Percentiles rank a stretch among this genome's conserved stretches.
Evolutionary conservation across 768 basidiomycete genomes (phyloP).

Genomic region (Mycena capillaripes): DNA sequence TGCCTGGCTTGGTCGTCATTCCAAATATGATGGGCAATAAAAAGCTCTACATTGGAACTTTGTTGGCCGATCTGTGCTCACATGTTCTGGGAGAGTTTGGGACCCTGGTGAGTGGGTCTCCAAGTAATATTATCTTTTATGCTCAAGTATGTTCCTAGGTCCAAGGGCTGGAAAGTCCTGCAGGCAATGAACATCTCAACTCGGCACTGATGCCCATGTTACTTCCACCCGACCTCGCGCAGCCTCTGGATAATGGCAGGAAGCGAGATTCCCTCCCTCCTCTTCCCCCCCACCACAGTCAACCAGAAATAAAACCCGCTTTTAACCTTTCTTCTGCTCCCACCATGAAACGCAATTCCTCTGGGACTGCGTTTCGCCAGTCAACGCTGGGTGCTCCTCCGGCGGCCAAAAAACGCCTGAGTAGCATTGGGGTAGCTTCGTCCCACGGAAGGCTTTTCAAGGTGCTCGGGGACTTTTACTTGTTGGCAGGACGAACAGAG

Average conservation of each 20-base stretch:
- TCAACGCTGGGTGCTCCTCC: slow-evolving; percentile 62
- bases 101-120: slow-evolving; percentile 71
- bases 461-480: slow-evolving; percentile 88
- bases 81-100: slow-evolving; percentile 90
- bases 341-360: slow-evolving; percentile 67
- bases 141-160: slow-evolving; percentile 61
- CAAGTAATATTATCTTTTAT: neutral
- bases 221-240: slow-evolving; percentile 75
- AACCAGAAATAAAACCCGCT: slow-evolving; percentile 66
- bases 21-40: slow-evolving; percentile 91
- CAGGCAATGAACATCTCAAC: slow-evolving; percentile 90
- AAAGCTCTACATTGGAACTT: slow-evolving; percentile 87
- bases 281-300: slow-evolving; percentile 65
- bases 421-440: slow-evolving; percentile 75
- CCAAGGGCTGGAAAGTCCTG: slow-evolving; percentile 82
- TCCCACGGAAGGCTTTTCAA: slow-evolving; percentile 91
- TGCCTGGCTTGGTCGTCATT: slow-evolving; percentile 80
- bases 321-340: slow-evolving; percentile 54
- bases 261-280: slow-evolving; percentile 61
- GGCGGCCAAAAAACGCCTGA: slow-evolving; percentile 71
- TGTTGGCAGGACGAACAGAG: slow-evolving; percentile 87
- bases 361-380: slow-evolving; percentile 64
- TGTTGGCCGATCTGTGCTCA: slow-evolving; percentile 91
- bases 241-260: slow-evolving; percentile 62
- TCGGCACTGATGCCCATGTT: slow-evolving; percentile 73